Evolutionary conservation across 106 monocot genomes (phyloP).

Genomic region (Amphibolis antarctica): DNA sequence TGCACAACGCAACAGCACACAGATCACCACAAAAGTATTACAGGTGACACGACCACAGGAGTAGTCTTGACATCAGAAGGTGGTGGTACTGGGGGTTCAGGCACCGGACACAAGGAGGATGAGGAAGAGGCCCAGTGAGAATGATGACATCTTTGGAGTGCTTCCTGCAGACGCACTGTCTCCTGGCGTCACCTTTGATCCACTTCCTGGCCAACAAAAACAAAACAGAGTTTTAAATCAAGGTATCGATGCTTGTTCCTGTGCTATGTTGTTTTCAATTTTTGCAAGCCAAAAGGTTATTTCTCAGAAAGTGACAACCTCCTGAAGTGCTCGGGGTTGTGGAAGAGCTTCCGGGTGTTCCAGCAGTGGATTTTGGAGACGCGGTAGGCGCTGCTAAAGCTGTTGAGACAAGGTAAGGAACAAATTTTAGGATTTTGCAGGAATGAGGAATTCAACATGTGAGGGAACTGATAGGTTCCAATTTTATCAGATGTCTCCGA

Average conservation of each 20-base stretch:
- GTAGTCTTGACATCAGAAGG: not conserved
- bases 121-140: not conserved
- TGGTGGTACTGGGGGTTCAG: not conserved
- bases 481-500: too few relatives aligned
- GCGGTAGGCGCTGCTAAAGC: not conserved
- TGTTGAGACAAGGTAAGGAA: not conserved
- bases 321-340: not conserved
- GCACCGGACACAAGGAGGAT: not conserved
- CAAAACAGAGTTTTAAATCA: not conserved
- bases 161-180: not conserved
- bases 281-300: not conserved
- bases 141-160: conserved; percentile 2
- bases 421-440: not conserved
- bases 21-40: not conserved
- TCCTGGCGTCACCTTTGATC: conserved; percentile 2
- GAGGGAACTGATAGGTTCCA: too few relatives aligned
- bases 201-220: not conserved
- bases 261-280: not conserved
- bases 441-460: not conserved
- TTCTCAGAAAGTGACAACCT: not conserved
- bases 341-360: not conserved
- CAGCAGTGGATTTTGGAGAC: too few relatives aligned
- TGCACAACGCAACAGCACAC: not conserved
- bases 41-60: not conserved
- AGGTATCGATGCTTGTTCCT: not conserved